phyloP scores from a whole-genome alignment of 2,329 filamentous ascomycete genomes.

The Fusarium guadeloupense region DNA sequence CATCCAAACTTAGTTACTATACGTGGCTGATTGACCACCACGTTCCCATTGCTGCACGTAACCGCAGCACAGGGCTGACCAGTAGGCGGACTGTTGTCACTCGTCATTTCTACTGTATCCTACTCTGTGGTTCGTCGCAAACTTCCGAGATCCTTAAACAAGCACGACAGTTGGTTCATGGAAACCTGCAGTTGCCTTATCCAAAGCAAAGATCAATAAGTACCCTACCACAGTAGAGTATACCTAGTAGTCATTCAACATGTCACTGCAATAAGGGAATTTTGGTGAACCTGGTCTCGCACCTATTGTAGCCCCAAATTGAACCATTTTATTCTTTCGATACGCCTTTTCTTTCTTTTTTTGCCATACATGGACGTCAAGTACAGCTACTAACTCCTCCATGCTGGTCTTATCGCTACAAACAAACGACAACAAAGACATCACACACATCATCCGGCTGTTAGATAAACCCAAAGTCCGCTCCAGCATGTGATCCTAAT shows the following conservation, averaged over 20 bases:
- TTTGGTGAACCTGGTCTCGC: constrained; percentile 7
- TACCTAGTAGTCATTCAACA: constrained; percentile 2
- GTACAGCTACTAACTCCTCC: constrained; percentile 11
- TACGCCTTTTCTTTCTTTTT: constrained; percentile 24
- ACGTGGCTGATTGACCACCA: no score
- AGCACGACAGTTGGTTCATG: background rate
- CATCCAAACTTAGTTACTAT: no score
- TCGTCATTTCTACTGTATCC: background rate
- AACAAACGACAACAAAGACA: constrained; percentile 12
- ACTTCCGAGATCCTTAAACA: constrained; percentile 5
- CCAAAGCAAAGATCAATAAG: no score
- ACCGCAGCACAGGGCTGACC: constrained; percentile 26
- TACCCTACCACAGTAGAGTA: no score
- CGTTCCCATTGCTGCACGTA: constrained; percentile 24
- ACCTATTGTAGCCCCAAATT: constrained; percentile 2
- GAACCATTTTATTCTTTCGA: constrained; percentile 28
- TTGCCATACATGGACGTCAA: constrained; percentile 7
- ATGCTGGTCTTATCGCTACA: constrained; percentile 24
- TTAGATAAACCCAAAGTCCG: constrained; percentile 10
- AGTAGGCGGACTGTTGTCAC: constrained; percentile 2
- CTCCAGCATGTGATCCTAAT: constrained; percentile 33
- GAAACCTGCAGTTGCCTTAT: constrained; percentile 9
- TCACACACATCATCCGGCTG: constrained; percentile 16
- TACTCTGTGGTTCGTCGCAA: constrained; percentile 8
- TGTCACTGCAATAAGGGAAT: constrained; percentile 18